A percentile compares a stretch with the other conserved stretches of the same genome.
Conservation (phyloP, 805 yeast genomes). For the Metschnikowia lachancei region DNA sequence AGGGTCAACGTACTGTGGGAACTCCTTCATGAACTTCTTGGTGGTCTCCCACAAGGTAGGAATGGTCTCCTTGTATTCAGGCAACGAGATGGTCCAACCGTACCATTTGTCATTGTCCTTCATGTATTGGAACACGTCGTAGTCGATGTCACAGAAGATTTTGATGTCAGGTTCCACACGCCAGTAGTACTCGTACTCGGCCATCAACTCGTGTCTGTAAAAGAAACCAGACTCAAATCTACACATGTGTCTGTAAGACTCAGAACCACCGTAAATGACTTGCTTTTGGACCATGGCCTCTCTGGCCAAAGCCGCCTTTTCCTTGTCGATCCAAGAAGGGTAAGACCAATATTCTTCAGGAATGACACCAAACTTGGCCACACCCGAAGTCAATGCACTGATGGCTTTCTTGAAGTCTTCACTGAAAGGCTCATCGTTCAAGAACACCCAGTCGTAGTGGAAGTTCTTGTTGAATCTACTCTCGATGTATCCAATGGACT, state of each 20-base stretch:
- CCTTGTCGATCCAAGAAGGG: slow-evolving; percentile 79
- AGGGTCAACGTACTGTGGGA: slow-evolving; percentile 59
- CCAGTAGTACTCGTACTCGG: slow-evolving; percentile 89
- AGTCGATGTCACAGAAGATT: slow-evolving; percentile 78
- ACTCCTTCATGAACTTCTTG: slow-evolving; percentile 59
- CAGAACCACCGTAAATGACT: slow-evolving; percentile 72
- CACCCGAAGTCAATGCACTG: slow-evolving; percentile 68
- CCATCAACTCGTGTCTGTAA: slow-evolving; percentile 70
- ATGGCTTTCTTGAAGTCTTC: slow-evolving; percentile 77
- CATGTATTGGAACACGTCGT: slow-evolving; percentile 84
- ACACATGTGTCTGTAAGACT: slow-evolving; percentile 89
- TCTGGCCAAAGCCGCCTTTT: slow-evolving; percentile 65
- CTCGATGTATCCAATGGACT: slow-evolving; percentile 74
- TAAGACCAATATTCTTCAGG: slow-evolving; percentile 86
- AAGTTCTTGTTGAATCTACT: slow-evolving; percentile 81
- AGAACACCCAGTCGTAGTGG: slow-evolving; percentile 92
- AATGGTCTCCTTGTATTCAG: slow-evolving; percentile 82
- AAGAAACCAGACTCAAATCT: slow-evolving; percentile 89
- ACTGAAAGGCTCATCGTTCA: slow-evolving; percentile 81
- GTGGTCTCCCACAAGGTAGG: slow-evolving; percentile 80
- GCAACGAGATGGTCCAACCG: slow-evolving; percentile 80
- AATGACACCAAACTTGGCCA: slow-evolving; percentile 71
- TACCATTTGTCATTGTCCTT: slow-evolving; percentile 73
- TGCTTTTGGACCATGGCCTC: slow-evolving; percentile 51
- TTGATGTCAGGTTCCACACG: slow-evolving; percentile 87